Evolutionary conservation across 306 rosid species (phyloP).

Genomic region (Cajanus cajan): DNA sequence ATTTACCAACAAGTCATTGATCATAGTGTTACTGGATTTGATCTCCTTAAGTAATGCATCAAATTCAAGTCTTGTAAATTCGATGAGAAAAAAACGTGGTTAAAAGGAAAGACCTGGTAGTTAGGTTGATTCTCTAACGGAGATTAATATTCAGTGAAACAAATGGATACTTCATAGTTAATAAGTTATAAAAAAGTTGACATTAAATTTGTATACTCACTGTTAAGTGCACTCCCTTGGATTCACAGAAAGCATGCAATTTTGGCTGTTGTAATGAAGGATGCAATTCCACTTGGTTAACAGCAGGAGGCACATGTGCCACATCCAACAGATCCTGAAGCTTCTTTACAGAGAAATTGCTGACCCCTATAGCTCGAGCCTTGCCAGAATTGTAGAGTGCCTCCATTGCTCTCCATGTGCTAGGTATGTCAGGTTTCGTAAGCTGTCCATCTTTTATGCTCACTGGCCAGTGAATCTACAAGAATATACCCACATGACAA

Average conservation of each 20-base stretch:
- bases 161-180: no score
- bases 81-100: no score
- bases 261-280: constrained; percentile 43
- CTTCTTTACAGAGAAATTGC: constrained; percentile 65
- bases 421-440: constrained; percentile 48
- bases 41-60: no score
- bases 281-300: constrained; percentile 59
- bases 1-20: no score
- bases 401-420: constrained; percentile 73
- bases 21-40: no score
- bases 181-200: no score
- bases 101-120: no score
- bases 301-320: constrained; percentile 49
- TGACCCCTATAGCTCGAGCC: constrained; percentile 63
- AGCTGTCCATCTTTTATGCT: constrained; percentile 50
- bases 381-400: constrained; percentile 51
- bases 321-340: constrained; percentile 46
- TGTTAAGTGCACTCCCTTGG: constrained; percentile 53
- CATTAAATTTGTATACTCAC: constrained; percentile 40
- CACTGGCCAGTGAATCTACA: constrained; percentile 69
- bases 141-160: no score
- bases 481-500: neutral
- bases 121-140: no score
- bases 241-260: constrained; percentile 41
- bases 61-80: no score